Conservation (phyloP, 164 flowering plant genomes). For the Liriodendron chinense region DNA sequence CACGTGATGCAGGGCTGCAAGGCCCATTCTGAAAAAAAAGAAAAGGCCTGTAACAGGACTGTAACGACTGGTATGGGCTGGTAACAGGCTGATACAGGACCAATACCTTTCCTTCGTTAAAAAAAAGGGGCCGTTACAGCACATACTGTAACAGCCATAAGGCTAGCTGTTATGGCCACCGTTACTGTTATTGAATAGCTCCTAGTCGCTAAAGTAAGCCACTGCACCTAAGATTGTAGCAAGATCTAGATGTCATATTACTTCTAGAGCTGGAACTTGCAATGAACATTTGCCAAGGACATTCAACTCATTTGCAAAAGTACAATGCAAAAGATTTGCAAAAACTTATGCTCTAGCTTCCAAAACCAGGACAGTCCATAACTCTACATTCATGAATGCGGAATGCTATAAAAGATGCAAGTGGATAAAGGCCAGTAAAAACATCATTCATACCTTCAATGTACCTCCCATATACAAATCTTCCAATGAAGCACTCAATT, state of each 20-base stretch:
- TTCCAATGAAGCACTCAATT: constrained; percentile 85
- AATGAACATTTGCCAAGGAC: background rate
- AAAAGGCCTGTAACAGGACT: no score
- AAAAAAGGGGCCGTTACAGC: no score
- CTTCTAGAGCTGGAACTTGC: background rate
- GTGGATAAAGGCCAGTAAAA: background rate
- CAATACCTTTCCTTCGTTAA: no score
- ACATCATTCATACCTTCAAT: constrained; percentile 52
- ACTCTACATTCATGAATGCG: background rate
- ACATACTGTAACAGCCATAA: no score
- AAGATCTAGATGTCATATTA: background rate
- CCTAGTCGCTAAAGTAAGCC: no score
- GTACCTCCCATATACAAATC: constrained; percentile 98
- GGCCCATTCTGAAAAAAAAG: no score
- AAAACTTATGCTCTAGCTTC: background rate
- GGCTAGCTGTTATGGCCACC: no score
- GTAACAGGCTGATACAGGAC: no score
- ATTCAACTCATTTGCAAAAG: background rate
- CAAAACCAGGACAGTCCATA: background rate
- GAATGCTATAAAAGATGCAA: background rate
- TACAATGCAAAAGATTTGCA: background rate
- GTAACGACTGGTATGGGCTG: no score
- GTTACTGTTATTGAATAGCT: no score
- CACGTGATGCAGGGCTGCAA: no score
- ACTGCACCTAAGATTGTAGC: background rate